Evolutionary conservation across 257 asterid species (phyloP).

Genomic region (Linaria vulgaris): DNA sequence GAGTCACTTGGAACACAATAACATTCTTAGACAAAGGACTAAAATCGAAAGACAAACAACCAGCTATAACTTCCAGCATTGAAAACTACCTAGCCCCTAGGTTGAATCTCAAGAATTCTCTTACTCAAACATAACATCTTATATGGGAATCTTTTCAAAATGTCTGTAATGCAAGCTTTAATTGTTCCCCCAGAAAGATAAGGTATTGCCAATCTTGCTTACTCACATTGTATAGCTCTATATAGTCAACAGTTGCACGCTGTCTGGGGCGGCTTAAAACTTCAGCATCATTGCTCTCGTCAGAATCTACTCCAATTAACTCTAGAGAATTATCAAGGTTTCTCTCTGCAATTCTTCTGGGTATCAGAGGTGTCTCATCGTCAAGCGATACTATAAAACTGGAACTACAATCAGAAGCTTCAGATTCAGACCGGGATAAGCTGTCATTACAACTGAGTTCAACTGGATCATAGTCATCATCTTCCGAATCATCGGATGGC

Average conservation of each 20-base stretch:
- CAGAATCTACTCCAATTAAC: slow-evolving; percentile 49
- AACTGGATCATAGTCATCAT: slow-evolving; percentile 85
- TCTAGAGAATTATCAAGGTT: slow-evolving; percentile 38
- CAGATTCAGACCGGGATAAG: slow-evolving; percentile 46
- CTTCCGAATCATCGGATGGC: slow-evolving; percentile 99
- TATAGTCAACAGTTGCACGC: slow-evolving; percentile 80
- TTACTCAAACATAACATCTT: neutral
- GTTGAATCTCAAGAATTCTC: neutral
- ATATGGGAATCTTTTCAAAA: neutral
- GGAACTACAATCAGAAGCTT: slow-evolving; percentile 57
- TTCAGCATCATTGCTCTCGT: slow-evolving; percentile 56
- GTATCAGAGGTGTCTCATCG: slow-evolving; percentile 49
- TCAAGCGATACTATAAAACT: slow-evolving; percentile 73
- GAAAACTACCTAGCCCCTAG: too few species aligned
- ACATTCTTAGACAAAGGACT: slow-evolving; percentile 11
- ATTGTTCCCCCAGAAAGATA: slow-evolving; percentile 3
- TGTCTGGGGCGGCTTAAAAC: slow-evolving; percentile 62
- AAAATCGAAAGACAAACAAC: slow-evolving; percentile 1
- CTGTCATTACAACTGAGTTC: slow-evolving; percentile 45
- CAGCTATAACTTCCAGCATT: too few species aligned
- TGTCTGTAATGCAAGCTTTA: slow-evolving; percentile 8
- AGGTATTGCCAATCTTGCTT: slow-evolving; percentile 18
- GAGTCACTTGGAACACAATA: slow-evolving; percentile 10
- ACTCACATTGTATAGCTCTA: slow-evolving; percentile 80
- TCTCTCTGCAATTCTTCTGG: slow-evolving; percentile 39